Evolutionary conservation across 1,139 yeast genomes (phyloP).

Genomic region (Debaryomyces udenii): DNA sequence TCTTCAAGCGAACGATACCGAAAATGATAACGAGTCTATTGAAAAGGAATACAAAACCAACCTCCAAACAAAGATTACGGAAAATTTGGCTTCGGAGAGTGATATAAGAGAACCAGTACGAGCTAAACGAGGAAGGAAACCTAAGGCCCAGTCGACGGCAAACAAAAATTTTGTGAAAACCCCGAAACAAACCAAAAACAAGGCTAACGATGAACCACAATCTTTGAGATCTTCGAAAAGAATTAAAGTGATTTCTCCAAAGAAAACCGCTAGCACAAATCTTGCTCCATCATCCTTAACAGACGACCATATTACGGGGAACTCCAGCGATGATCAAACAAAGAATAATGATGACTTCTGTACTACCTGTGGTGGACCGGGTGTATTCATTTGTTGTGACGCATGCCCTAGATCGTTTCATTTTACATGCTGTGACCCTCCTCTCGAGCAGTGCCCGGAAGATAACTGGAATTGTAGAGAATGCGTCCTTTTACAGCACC

Average conservation of each 20-base stretch:
- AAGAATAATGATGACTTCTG: conserved; percentile 85
- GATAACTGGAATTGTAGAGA: conserved; percentile 90
- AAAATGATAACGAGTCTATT: conserved; percentile 9
- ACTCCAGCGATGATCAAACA: conserved; percentile 28
- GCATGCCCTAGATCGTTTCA: conserved; percentile 91
- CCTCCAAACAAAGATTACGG: conserved; percentile 41
- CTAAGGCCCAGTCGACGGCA: conserved; percentile 14
- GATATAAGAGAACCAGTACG: conserved; percentile 27
- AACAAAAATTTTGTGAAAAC: conserved; percentile 17
- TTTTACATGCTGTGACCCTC: conserved; percentile 89
- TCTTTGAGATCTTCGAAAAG: conserved; percentile 30
- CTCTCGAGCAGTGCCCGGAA: conserved; percentile 79
- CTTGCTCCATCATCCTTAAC: conserved; percentile 29
- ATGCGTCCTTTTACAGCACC: conserved; percentile 50
- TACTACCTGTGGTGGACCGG: conserved; percentile 83
- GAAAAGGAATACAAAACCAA: conserved; percentile 24
- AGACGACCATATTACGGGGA: conserved; percentile 11
- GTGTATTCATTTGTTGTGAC: conserved; percentile 90
- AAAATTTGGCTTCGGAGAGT: conserved; percentile 36
- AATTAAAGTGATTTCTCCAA: conserved; percentile 47
- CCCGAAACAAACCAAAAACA: conserved; percentile 16
- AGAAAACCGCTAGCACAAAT: conserved; percentile 34
- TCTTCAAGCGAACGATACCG: conserved; percentile 1
- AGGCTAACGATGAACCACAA: conserved; percentile 15
- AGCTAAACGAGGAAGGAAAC: conserved; percentile 11